phyloP scores from a whole-genome alignment of 768 basidiomycete species.

The Amanita rubescens region DNA sequence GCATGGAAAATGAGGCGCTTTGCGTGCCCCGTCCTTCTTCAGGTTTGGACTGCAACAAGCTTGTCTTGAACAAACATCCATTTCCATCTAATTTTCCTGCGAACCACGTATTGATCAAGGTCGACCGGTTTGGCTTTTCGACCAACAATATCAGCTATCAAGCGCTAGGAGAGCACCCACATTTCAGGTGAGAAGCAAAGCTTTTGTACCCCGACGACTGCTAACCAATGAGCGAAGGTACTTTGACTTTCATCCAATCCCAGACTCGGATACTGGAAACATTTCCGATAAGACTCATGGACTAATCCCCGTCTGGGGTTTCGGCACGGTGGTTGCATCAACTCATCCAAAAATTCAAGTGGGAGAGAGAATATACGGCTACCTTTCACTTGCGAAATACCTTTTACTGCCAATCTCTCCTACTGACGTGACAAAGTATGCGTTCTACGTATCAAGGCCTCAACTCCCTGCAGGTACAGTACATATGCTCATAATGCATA shows the following conservation, averaged over 20 bases:
- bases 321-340: conserved; percentile 48
- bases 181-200: conserved; percentile 28
- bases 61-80: conserved; percentile 20
- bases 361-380: conserved; percentile 61
- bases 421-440: conserved; percentile 42
- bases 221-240: conserved; percentile 38
- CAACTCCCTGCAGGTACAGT: conserved; percentile 59
- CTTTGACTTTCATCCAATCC: conserved; percentile 57
- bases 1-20: not conserved
- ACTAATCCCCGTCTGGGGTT: conserved; percentile 67
- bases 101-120: conserved; percentile 46
- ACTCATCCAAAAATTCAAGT: conserved; percentile 36
- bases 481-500: too few species aligned
- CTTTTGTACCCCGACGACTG: too few species aligned
- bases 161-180: conserved; percentile 41
- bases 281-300: conserved; percentile 48
- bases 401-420: conserved; percentile 45
- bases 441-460: conserved; percentile 52
- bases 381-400: conserved; percentile 52
- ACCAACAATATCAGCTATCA: conserved; percentile 71
- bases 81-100: conserved; percentile 18
- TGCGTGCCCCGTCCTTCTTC: conserved; percentile 33
- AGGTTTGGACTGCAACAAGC: conserved; percentile 18
- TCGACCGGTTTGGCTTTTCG: conserved; percentile 66
- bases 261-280: conserved; percentile 26